Conservation (phyloP, 371 early-diverging fungal genomes). For the Zychaea mexicana region DNA sequence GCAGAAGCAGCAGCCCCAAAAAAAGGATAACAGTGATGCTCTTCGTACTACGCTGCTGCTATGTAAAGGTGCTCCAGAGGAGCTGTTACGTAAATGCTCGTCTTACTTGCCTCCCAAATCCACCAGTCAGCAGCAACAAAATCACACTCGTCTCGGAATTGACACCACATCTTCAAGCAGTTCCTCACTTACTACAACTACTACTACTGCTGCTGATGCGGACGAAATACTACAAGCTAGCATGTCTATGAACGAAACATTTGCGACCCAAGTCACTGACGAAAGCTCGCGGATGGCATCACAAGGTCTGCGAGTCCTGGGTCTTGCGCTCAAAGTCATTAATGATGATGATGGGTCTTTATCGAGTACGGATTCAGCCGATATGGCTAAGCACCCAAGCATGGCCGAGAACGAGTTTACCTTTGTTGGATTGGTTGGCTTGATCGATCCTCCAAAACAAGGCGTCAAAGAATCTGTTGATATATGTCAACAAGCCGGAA, state of each 20-base stretch:
- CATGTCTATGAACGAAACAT: slow-evolving; percentile 60
- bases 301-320: slow-evolving; percentile 72
- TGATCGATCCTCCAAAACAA: slow-evolving; percentile 91
- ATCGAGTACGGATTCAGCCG: slow-evolving; percentile 45
- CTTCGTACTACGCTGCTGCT: slow-evolving; percentile 51
- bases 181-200: no score
- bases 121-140: background rate
- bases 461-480: slow-evolving; percentile 78
- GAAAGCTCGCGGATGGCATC: slow-evolving; percentile 80
- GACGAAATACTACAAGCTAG: background rate
- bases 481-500: slow-evolving; percentile 88
- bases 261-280: slow-evolving; percentile 69
- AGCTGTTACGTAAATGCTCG: slow-evolving; percentile 71
- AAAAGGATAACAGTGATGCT: background rate
- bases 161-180: no score
- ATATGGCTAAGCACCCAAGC: slow-evolving; percentile 20
- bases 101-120: slow-evolving; percentile 46
- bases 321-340: slow-evolving; percentile 35
- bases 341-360: slow-evolving; percentile 9
- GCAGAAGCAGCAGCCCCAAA: background rate
- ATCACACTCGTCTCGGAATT: no score
- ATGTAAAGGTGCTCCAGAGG: slow-evolving; percentile 93
- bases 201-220: no score
- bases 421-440: slow-evolving; percentile 89
- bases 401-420: slow-evolving; percentile 66